phyloP scores from a whole-genome alignment of 108 stramenopile genomes.

The Hondaea fermentalgiana region DNA sequence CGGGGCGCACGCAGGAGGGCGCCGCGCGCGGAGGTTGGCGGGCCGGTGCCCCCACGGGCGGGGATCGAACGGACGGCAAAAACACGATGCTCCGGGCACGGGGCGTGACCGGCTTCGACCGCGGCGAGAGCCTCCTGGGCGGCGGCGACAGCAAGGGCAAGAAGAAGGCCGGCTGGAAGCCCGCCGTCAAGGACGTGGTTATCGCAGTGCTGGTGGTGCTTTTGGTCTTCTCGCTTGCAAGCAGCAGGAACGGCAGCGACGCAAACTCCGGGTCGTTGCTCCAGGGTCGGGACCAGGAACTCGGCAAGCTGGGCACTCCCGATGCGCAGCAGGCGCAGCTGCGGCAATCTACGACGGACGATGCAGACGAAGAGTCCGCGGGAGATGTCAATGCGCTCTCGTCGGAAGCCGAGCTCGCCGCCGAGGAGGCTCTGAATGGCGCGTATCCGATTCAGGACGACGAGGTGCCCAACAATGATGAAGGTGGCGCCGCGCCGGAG shows the following conservation, averaged over 20 bases:
- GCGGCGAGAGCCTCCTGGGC: not conserved
- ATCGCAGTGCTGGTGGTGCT: not conserved
- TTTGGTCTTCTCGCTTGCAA: not conserved
- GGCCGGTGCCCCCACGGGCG: not conserved
- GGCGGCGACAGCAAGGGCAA: not conserved
- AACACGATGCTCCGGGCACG: not conserved
- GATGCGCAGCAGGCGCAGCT: too few species aligned
- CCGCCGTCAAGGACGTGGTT: not conserved
- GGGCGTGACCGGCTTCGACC: not conserved
- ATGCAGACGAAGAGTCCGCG: too few species aligned
- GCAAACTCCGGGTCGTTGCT: too few species aligned
- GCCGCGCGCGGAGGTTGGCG: not conserved
- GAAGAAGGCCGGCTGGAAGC: not conserved
- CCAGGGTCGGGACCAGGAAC: too few species aligned
- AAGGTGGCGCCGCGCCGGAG: not conserved
- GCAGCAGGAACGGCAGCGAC: not conserved
- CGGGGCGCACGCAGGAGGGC: not conserved
- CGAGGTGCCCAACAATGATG: not conserved
- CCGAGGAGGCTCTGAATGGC: not conserved
- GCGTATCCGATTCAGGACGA: conserved; percentile 1
- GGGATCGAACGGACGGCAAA: too few species aligned
- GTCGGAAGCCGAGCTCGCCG: not conserved
- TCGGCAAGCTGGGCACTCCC: too few species aligned
- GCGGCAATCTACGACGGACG: too few species aligned
- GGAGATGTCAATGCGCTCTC: too few species aligned